Base-by-base conservation (phyloP, 1,139 yeast species). In the Trichomonascaceae sp. region DNA sequence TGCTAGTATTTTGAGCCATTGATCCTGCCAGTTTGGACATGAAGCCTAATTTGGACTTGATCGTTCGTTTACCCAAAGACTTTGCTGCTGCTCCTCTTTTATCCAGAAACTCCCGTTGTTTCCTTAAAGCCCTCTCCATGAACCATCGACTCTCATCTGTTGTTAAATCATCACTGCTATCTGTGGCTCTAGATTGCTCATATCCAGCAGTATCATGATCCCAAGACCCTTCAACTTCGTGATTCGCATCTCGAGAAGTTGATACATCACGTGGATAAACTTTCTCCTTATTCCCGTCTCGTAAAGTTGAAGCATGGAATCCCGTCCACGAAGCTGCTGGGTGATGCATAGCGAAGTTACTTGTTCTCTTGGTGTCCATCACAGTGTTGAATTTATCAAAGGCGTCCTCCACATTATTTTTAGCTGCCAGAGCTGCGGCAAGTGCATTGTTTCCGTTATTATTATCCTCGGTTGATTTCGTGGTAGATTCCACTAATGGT, bases 401-500 rank as follows among this genome's bases (percentile, higher is more conserved):
- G 15, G 60, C 55, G 49, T 58, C 58, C 17, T 57, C 62, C 13
- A 57, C 64, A 38, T 59, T 59, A 17, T 57, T 46, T 41, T 59
- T 54, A 1, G 64, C 64, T 3, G 62, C 62, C 45, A 59, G 50
- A 1, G 64, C 64, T 27, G 64, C 64, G 13, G 64, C 64, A 30
- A 58, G 55, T 1, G 64, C 64, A n/a, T 60, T 57, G 22, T 55
- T 52, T 38, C 38, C 55, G 24, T 38, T 47, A 3, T 32, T 18
- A n/a, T 32, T 19, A 7, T 44, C 43, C 5, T 18, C 50, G 13
- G 30, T 2, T 9, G 50, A 17, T 15, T 19, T 36, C 32, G 18
- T 18, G 18, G 13, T 47, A 27, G 19, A 18, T 24, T 45, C 38
- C 20, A 48, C 3, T 13, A 36, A 44, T 13, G 51, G 24, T 49